Percentiles rank a stretch among this genome's conserved stretches.
phyloP scores from a whole-genome alignment of 345 rosid genomes.

The Eucalyptus curtisii region DNA sequence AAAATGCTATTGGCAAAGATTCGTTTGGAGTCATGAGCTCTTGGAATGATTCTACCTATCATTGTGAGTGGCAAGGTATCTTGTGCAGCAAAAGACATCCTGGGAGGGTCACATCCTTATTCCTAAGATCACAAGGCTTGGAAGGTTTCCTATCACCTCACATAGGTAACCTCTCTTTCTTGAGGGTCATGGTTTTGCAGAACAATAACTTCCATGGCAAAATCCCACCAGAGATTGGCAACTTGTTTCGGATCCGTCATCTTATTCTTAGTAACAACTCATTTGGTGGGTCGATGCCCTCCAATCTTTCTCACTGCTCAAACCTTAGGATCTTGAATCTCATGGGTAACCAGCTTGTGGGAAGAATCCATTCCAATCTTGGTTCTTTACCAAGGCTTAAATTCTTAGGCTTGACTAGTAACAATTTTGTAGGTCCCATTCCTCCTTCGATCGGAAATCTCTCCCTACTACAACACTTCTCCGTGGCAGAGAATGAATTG shows the following conservation, averaged over 20 bases:
- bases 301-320: background rate
- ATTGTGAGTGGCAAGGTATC: background rate
- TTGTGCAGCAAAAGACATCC: background rate
- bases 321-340: background rate
- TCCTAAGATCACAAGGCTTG: background rate
- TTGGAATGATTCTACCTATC: background rate
- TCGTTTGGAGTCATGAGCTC: background rate
- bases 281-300: background rate
- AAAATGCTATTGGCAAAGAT: background rate
- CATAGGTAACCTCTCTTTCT: background rate
- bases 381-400: background rate
- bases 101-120: background rate
- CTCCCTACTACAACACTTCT: background rate
- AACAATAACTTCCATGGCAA: too few relatives aligned
- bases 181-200: too few relatives aligned
- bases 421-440: background rate
- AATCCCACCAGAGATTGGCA: too few relatives aligned
- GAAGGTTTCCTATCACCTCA: background rate
- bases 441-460: background rate
- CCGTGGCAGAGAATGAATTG: fast-evolving
- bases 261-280: background rate
- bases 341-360: background rate
- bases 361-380: background rate
- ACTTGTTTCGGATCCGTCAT: background rate
- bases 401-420: fast-evolving